Evolutionary conservation across 2,329 filamentous ascomycete genomes (phyloP).

Genomic region (Penicillium sp.): DNA sequence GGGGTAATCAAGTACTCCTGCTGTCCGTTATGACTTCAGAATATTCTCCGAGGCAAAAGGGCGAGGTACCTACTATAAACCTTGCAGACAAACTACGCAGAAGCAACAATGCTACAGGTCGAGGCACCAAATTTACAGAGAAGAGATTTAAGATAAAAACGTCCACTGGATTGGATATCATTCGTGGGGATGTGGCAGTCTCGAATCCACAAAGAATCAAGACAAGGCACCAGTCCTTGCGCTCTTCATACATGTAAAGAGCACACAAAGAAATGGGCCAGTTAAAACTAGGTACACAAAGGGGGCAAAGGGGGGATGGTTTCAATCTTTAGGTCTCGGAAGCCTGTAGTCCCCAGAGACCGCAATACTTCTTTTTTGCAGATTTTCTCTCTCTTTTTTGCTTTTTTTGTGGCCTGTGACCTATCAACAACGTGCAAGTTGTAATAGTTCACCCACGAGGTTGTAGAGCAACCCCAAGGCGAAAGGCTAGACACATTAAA

Average conservation of each 20-base stretch:
- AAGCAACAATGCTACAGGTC: not conserved
- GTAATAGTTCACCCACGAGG: conserved; percentile 1
- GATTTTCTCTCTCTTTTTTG: conserved; percentile 29
- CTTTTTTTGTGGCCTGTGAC: conserved; percentile 27
- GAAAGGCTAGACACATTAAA: conserved; percentile 26
- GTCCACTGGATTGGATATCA: conserved; percentile 16
- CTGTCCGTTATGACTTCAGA: too few species aligned
- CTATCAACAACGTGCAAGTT: conserved; percentile 1
- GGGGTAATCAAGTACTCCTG: too few species aligned
- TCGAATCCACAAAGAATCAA: conserved; percentile 20
- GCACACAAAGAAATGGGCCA: conserved; percentile 4
- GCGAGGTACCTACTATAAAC: too few species aligned
- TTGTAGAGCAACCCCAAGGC: not conserved
- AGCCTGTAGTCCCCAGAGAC: conserved; percentile 17
- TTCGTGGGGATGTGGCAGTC: conserved; percentile 17
- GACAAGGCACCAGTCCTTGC: conserved; percentile 6
- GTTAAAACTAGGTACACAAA: conserved; percentile 23
- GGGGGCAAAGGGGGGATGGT: conserved; percentile 7
- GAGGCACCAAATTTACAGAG: not conserved
- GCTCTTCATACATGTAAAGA: not conserved
- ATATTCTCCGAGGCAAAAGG: too few species aligned
- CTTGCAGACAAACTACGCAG: not conserved
- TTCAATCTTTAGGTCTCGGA: conserved; percentile 24
- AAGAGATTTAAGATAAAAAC: not conserved
- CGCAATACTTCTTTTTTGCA: conserved; percentile 21